Evolutionary conservation across 75 land plant genomes (phyloP), one percentile per base, ranked within the genome.

Genomic region (Pinus taeda): DNA sequence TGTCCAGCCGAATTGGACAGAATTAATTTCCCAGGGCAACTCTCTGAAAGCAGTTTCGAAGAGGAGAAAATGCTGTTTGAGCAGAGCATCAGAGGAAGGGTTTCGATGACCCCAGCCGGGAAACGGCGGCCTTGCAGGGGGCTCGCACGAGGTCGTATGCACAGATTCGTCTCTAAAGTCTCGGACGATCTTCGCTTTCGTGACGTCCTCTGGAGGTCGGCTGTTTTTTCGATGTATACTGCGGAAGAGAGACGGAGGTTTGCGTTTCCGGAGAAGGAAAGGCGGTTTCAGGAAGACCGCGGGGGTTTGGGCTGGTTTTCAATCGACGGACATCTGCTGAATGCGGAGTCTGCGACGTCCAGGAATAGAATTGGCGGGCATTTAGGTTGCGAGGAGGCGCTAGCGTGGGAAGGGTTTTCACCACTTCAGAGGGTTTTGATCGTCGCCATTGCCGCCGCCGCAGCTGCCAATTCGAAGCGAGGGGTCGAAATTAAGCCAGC

Each of bases 341-440:
- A 86, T 57, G 95, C 90, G 3, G 88, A 84, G 36, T 82, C 87
- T 24, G 88, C 83, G 53, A 49, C 55, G 11, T 49, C 55, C 55
- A 86, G 83, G 53, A 45, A 62, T 2, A 71, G 74, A 26, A 75
- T 91, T 30, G 83, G 83, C 11, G 79, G 83, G 57, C 57, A 71
- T 21, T 74, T 91, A 30, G 66, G 85, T 59, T 67, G 24, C 3
- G 86, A 81, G 67, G 88, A 91, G 62, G 83, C 86, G 15, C 59
- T 67, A 45, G 89, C 90, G 49, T 93, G 95, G 95, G 90, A 89
- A 66, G 53, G 80, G 62, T 87, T 93, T 36, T 81, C 76, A 53
- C 95, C 95, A 26, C 79, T 93, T 18, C 91, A 93, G 20, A 75
- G 95, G 76, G 84, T 93, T n/a, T 74, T 93, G 57, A 74, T 91